These are phyloP conservation scores for Takakia lepidozioides DNA, from an alignment of 225 moss, liverwort and hornwort genomes.

Conservation along the genomic window DNA sequence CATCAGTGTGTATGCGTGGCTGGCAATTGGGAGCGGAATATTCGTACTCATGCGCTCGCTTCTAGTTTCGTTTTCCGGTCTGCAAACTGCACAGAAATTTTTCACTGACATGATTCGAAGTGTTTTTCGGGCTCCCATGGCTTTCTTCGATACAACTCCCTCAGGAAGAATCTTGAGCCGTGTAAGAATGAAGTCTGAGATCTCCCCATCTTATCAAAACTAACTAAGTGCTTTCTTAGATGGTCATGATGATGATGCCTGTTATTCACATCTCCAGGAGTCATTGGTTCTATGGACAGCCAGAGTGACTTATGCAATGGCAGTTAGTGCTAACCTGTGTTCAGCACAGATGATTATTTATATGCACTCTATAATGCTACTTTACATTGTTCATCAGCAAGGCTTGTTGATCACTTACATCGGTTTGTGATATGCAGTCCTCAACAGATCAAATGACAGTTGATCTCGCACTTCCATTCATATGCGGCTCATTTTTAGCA, in stretches of 20 bases:
- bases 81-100: conserved; percentile 20
- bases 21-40: conserved; percentile 15
- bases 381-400: neutral
- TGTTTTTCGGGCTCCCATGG: conserved; percentile 42
- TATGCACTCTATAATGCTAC: neutral
- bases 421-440: conserved; percentile 3
- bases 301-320: too few species aligned
- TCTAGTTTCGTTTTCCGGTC: conserved; percentile 12
- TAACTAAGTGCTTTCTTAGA: neutral
- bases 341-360: too few species aligned
- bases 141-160: conserved; percentile 49
- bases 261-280: neutral
- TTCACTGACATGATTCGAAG: conserved; percentile 22
- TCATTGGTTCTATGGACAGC: neutral
- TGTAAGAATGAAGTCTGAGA: conserved; percentile 11
- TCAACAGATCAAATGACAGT: conserved; percentile 10
- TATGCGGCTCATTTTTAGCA: conserved; percentile 8
- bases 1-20: conserved; percentile 17
- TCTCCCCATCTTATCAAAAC: neutral
- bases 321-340: too few species aligned
- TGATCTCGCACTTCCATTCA: conserved; percentile 8
- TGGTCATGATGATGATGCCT: neutral
- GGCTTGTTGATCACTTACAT: neutral
- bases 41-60: conserved; percentile 11
- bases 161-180: conserved; percentile 37